Conservation (phyloP, 140 eudicot species). For the Senecio squalidus region DNA sequence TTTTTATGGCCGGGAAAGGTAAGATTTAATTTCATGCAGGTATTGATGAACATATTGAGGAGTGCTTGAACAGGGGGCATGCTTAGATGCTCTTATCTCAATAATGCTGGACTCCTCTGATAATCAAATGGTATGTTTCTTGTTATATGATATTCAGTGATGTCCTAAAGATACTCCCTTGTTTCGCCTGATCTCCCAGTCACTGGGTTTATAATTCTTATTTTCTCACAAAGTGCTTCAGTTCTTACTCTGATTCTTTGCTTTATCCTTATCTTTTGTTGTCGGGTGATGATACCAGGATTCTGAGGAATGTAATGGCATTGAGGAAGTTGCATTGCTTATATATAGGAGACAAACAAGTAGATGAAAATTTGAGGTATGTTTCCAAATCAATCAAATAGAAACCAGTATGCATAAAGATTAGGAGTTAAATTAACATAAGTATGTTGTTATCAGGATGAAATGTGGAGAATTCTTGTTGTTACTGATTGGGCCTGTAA, state of each 20-base stretch:
- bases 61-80: slow-evolving; percentile 83
- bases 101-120: slow-evolving; percentile 83
- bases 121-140: slow-evolving; percentile 66
- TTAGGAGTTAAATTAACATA: background rate
- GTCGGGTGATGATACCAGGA: slow-evolving; percentile 40
- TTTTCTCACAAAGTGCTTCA: background rate
- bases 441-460: slow-evolving; percentile 36
- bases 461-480: slow-evolving; percentile 88
- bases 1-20: slow-evolving; percentile 2
- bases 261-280: background rate
- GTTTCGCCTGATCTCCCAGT: slow-evolving; percentile 1
- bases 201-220: background rate
- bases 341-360: slow-evolving; percentile 82
- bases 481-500: slow-evolving; percentile 82
- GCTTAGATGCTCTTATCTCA: slow-evolving; percentile 85
- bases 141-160: background rate
- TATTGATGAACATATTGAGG: slow-evolving; percentile 91
- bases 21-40: slow-evolving; percentile 36
- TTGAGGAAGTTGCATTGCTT: slow-evolving; percentile 85
- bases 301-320: slow-evolving; percentile 89
- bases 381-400: background rate
- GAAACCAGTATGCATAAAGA: too few species aligned
- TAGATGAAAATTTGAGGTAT: slow-evolving; percentile 88
- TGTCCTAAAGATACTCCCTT: background rate
- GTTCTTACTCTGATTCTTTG: background rate